Base-by-base conservation (phyloP, 768 basidiomycete genomes). In the Erythrobasidium yunnanense region DNA sequence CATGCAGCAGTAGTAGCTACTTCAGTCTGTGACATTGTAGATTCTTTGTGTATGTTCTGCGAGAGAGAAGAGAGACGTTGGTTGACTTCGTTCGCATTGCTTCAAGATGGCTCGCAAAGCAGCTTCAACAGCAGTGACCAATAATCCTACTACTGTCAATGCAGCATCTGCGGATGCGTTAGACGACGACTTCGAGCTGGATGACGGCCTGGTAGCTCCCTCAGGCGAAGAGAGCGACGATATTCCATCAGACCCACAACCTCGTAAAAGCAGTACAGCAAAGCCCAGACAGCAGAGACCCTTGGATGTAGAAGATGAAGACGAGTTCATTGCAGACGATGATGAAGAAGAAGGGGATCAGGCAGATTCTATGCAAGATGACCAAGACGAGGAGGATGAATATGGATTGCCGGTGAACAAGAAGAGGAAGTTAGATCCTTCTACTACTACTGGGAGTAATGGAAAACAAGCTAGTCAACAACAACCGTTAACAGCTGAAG, bases 141-240 rank as follows among this genome's bases (percentile, higher is more conserved):
- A n/a, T n/a, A n/a, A n/a, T n/a, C n/a, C n/a, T n/a, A n/a, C n/a
- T n/a, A n/a, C n/a, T n/a, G n/a, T n/a, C n/a, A n/a, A n/a, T n/a
- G n/a, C 38, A n/a, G 38, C 38, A 42, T 50, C 45, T 15, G 60
- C 60, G 11, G 60, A 63, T 38, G 60, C 60, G 7, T 33, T 63
- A 25, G 60, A 63, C 22, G 60, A 63, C 49, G 46, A 63, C 38
- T 63, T 63, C 23, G 60, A 63, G 46, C 60, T 63, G 3, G 60
- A 63, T 22, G 49, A 7, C 20, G 47, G 27, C 22, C 60, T 63
- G 6, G 60, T 63, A 17, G 60, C 60, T 20, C 11, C 11, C 38
- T n/a, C n/a, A n/a, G 56, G 45, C n/a, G 38, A 45, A 8, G 45
- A 27, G 15, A 47, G 42, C 45, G 57, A 46, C 45, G 60, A 63